Evolutionary conservation across 176 grass and related monocot species (phyloP).

Genomic region (Phragmites australis): DNA sequence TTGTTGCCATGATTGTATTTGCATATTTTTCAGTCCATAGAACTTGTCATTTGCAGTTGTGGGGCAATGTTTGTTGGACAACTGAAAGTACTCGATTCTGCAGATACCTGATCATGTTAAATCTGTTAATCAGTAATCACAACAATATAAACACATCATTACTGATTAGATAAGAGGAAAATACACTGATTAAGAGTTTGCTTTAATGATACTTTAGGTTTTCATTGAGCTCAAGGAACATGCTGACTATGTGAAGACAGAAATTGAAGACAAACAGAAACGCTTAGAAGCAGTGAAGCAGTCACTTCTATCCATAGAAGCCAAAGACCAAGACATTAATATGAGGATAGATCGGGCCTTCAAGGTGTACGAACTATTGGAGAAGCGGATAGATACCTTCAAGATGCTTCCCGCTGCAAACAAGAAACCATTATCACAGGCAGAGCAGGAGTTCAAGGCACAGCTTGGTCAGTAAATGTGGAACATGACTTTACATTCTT

Average conservation of each 20-base stretch:
- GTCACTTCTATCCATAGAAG: conserved; percentile 61
- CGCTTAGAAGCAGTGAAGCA: conserved; percentile 64
- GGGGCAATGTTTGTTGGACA: not conserved
- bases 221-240: conserved; percentile 92
- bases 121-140: not conserved
- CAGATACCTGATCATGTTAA: not conserved
- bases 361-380: conserved; percentile 69
- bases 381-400: conserved; percentile 78
- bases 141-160: conserved; percentile 1
- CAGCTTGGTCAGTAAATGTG: conserved; percentile 61
- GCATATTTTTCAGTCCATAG: not conserved
- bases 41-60: not conserved
- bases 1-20: not conserved
- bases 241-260: conserved; percentile 58
- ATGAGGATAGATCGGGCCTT: conserved; percentile 55
- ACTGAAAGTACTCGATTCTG: not conserved
- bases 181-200: conserved; percentile 10
- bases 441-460: conserved; percentile 87
- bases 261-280: conserved; percentile 80
- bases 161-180: not conserved
- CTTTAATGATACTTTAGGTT: conserved; percentile 60
- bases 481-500: conserved; percentile 8
- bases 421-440: conserved; percentile 87
- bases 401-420: conserved; percentile 78
- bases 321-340: conserved; percentile 61